Conservation (phyloP, 345 rosid species). For the Populus pruinosa region DNA sequence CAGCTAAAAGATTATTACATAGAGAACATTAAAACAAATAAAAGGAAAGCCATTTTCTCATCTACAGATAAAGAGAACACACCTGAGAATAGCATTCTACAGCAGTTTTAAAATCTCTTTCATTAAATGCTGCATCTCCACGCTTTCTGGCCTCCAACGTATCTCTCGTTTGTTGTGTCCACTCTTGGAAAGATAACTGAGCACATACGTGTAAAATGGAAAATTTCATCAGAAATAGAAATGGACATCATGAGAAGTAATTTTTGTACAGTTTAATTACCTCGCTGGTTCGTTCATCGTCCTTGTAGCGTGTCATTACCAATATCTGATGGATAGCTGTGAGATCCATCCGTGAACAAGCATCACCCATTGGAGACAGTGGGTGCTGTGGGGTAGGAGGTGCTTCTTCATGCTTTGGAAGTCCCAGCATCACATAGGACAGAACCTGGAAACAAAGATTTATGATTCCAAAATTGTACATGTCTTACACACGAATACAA, state of each 20-base stretch:
- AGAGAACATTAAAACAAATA: neutral
- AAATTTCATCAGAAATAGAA: conserved; percentile 7
- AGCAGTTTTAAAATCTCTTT: conserved; percentile 62
- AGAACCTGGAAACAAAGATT: conserved; percentile 46
- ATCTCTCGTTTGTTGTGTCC: conserved; percentile 89
- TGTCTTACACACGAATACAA: neutral
- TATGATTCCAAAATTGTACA: conserved; percentile 4
- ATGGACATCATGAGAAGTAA: neutral
- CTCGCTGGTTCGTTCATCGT: conserved; percentile 88
- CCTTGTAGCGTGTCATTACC: conserved; percentile 73
- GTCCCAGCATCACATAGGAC: conserved; percentile 78
- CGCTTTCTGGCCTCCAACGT: conserved; percentile 83
- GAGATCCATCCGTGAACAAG: conserved; percentile 79
- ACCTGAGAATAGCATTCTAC: conserved; percentile 86
- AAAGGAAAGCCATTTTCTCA: neutral
- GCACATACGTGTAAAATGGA: conserved; percentile 13
- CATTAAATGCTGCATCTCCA: conserved; percentile 78
- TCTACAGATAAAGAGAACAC: neutral
- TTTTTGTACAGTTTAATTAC: conserved; percentile 28
- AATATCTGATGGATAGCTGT: conserved; percentile 82
- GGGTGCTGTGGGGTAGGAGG: conserved; percentile 59
- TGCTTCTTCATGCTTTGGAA: conserved; percentile 63
- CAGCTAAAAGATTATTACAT: neutral
- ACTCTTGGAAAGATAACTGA: conserved; percentile 90
- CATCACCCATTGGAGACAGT: conserved; percentile 74